phyloP scores from a whole-genome alignment of 1,284 basidiomycete species.

The Austroboletus novae-zelandiae region DNA sequence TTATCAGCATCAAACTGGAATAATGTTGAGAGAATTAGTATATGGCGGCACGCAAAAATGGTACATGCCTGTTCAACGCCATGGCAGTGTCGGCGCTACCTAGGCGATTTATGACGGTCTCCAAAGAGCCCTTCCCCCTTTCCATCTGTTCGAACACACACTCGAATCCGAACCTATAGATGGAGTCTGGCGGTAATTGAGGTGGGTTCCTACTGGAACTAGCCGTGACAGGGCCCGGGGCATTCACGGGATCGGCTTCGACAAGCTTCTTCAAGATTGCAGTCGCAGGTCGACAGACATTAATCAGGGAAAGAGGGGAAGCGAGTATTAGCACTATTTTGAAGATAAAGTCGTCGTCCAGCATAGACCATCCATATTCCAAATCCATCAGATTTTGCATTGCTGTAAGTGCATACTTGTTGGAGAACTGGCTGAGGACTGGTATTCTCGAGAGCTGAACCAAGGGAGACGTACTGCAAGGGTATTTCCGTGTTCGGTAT shows the following conservation, averaged over 20 bases:
- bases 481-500: constrained; percentile 74
- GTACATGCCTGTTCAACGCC: constrained; percentile 73
- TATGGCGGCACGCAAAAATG: not conserved
- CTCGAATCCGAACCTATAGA: constrained; percentile 80
- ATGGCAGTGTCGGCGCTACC: constrained; percentile 83
- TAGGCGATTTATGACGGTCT: constrained; percentile 76
- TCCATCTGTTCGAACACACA: constrained; percentile 82
- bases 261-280: constrained; percentile 87
- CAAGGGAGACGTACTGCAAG: constrained; percentile 60
- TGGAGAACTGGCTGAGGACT: constrained; percentile 7
- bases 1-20: constrained; percentile 83
- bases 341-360: constrained; percentile 72
- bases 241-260: constrained; percentile 70
- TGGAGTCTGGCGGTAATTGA: constrained; percentile 54
- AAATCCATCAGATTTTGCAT: constrained; percentile 87
- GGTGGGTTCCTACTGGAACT: constrained; percentile 62
- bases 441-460: constrained; percentile 11
- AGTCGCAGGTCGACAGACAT: constrained; percentile 96
- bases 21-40: constrained; percentile 10
- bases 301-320: constrained; percentile 76
- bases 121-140: constrained; percentile 60
- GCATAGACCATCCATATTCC: constrained; percentile 75
- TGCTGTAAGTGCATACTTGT: constrained; percentile 77
- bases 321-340: constrained; percentile 82
- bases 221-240: constrained; percentile 53